These are phyloP conservation scores for Pseudozyma flocculosa DNA, from an alignment of 1,284 basidiomycete species.

Conservation along the genomic window DNA sequence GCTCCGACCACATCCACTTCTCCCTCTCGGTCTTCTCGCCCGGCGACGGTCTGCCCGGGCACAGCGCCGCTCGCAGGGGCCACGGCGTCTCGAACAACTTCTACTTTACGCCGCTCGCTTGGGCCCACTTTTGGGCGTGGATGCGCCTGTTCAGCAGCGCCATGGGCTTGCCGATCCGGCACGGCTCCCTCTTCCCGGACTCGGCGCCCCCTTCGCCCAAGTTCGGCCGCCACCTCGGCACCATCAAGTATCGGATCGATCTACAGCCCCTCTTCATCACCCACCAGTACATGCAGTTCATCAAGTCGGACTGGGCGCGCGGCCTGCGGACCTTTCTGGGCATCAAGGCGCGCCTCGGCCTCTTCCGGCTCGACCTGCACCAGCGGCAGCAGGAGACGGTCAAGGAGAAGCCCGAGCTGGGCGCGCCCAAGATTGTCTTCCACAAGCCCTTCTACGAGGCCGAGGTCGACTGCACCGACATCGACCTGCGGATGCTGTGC, in stretches of 20 bases:
- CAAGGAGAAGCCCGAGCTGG: constrained; percentile 58
- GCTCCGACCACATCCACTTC: constrained; percentile 91
- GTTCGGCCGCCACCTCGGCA: constrained; percentile 83
- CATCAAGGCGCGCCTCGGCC: constrained; percentile 75
- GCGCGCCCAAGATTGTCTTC: constrained; percentile 59
- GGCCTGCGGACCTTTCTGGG: constrained; percentile 80
- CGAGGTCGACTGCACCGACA: constrained; percentile 75
- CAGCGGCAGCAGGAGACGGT: constrained; percentile 79
- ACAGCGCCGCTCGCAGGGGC: constrained; percentile 7
- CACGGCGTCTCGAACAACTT: constrained; percentile 66
- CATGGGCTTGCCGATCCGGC: constrained; percentile 80
- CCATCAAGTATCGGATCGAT: constrained; percentile 85
- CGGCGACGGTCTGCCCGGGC: constrained; percentile 48
- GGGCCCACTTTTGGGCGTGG: constrained; percentile 91
- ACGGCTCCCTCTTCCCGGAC: constrained; percentile 77
- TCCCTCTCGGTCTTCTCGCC: constrained; percentile 78
- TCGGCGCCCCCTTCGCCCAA: constrained; percentile 77
- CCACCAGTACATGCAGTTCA: constrained; percentile 82
- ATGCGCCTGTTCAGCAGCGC: constrained; percentile 79
- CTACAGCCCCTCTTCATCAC: constrained; percentile 79
- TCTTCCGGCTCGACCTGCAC: constrained; percentile 86
- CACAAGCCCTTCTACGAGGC: constrained; percentile 92
- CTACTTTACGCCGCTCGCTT: constrained; percentile 82
- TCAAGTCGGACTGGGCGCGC: constrained; percentile 71
- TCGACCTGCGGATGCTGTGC: constrained; percentile 76